These are phyloP conservation scores for Cyclotella cryptica DNA, from an alignment of 108 stramenopile species.

Conservation along the genomic window DNA sequence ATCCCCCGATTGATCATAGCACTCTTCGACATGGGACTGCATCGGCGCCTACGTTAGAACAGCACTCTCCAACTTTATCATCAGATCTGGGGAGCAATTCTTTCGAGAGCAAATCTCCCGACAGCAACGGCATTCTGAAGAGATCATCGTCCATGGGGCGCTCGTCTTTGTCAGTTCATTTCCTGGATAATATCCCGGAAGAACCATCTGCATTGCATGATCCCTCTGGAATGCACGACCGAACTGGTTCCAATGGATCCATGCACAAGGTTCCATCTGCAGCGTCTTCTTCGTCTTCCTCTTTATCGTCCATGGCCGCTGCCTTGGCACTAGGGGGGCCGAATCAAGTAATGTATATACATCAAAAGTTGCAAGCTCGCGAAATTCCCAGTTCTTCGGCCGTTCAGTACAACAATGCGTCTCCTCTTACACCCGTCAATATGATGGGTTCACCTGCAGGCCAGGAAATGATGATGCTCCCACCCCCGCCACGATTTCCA, in stretches of 20 bases:
- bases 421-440: constrained; percentile 78
- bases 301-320: constrained; percentile 57
- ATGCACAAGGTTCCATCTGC: constrained; percentile 46
- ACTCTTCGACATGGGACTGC: not conserved
- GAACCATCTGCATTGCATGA: constrained; percentile 15
- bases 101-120: constrained; percentile 7
- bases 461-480: constrained; percentile 82
- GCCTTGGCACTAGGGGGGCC: constrained; percentile 64
- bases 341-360: constrained; percentile 44
- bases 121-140: constrained; percentile 2
- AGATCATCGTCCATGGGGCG: constrained; percentile 11
- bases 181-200: constrained; percentile 15
- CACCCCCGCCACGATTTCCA: constrained; percentile 62
- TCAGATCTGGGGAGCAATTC: not conserved
- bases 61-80: too few species aligned
- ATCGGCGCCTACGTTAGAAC: not conserved
- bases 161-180: constrained; percentile 14
- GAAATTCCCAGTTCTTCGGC: constrained; percentile 11
- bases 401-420: constrained; percentile 30
- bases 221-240: constrained; percentile 27
- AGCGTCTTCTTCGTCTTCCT: constrained; percentile 52
- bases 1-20: not conserved
- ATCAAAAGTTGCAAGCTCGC: constrained; percentile 43
- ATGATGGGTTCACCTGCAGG: constrained; percentile 60
- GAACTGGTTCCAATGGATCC: constrained; percentile 30